Conservation (phyloP, 192 early-diverging fungal genomes). For the Linnemannia zychae region DNA sequence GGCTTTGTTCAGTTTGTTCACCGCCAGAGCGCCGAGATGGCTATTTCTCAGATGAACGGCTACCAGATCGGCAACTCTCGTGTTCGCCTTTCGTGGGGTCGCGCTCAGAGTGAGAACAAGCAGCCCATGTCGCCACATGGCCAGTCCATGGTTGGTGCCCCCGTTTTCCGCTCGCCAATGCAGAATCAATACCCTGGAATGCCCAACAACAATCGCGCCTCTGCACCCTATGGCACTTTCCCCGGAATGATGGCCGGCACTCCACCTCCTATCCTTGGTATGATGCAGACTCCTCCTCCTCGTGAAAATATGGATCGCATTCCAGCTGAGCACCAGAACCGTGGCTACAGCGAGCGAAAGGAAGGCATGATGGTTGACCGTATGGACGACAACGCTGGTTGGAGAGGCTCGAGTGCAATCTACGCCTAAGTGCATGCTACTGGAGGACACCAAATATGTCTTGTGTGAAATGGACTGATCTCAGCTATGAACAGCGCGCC, state of each 20-base stretch:
- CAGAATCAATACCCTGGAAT: conserved; percentile 37
- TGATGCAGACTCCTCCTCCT: conserved; percentile 39
- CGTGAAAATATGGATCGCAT: conserved; percentile 53
- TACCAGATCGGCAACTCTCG: conserved; percentile 79
- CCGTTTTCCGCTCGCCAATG: conserved; percentile 41
- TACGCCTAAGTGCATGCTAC: conserved; percentile 29
- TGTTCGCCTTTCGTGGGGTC: conserved; percentile 71
- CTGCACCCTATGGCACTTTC: conserved; percentile 36
- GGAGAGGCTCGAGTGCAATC: conserved; percentile 56
- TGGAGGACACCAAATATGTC: neutral
- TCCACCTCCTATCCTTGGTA: conserved; percentile 32
- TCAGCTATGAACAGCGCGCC: neutral
- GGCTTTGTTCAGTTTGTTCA: conserved; percentile 95
- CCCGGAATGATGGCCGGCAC: conserved; percentile 49
- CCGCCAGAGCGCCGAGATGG: conserved; percentile 87
- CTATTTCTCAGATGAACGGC: conserved; percentile 92
- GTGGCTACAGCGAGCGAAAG: conserved; percentile 39
- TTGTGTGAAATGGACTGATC: neutral
- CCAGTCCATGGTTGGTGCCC: conserved; percentile 27
- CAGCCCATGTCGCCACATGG: conserved; percentile 52
- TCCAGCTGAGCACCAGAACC: conserved; percentile 32
- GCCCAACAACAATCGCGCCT: conserved; percentile 28
- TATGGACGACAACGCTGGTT: conserved; percentile 56
- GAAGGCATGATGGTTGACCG: conserved; percentile 53
- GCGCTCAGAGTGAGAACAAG: conserved; percentile 65